These are phyloP conservation scores for Ophiobolus disseminans DNA, from an alignment of 2,329 filamentous ascomycete species.

Conservation along the genomic window DNA sequence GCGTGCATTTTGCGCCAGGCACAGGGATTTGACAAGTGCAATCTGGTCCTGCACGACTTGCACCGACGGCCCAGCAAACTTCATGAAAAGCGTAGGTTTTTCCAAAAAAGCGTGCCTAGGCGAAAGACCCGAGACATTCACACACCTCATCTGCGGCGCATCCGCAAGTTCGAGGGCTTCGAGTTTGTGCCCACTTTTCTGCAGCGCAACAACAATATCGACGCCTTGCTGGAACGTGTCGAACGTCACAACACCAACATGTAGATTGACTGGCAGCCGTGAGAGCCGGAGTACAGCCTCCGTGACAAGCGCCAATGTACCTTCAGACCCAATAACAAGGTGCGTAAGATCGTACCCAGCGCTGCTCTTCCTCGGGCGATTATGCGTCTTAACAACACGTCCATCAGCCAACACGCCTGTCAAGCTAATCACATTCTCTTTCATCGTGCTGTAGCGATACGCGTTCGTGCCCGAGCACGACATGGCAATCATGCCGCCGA, in stretches of 20 bases:
- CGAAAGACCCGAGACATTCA: conserved; percentile 66
- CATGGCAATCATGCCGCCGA: conserved; percentile 78
- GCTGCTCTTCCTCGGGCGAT: conserved; percentile 84
- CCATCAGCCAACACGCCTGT: conserved; percentile 90
- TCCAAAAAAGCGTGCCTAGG: conserved; percentile 70
- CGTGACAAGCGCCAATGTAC: conserved; percentile 87
- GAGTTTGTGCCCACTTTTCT: conserved; percentile 78
- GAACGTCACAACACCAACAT: conserved; percentile 75
- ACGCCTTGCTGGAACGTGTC: conserved; percentile 72
- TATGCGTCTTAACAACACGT: conserved; percentile 83
- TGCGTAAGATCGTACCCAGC: conserved; percentile 91
- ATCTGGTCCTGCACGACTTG: conserved; percentile 77
- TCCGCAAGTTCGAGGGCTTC: conserved; percentile 90
- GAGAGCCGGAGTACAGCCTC: conserved; percentile 87
- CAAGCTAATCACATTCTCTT: conserved; percentile 84
- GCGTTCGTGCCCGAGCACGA: conserved; percentile 83
- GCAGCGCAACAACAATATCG: conserved; percentile 77
- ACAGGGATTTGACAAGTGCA: conserved; percentile 65
- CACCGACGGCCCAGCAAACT: conserved; percentile 68
- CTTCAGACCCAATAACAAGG: conserved; percentile 88
- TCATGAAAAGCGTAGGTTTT: conserved; percentile 74
- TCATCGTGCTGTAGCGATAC: conserved; percentile 92
- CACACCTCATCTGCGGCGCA: conserved; percentile 78
- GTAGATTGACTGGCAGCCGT: conserved; percentile 75
- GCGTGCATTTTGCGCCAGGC: conserved; percentile 63